Evolutionary conservation across 352 stramenopile genomes (phyloP).

Genomic region (Elongisporangium prolatum): DNA sequence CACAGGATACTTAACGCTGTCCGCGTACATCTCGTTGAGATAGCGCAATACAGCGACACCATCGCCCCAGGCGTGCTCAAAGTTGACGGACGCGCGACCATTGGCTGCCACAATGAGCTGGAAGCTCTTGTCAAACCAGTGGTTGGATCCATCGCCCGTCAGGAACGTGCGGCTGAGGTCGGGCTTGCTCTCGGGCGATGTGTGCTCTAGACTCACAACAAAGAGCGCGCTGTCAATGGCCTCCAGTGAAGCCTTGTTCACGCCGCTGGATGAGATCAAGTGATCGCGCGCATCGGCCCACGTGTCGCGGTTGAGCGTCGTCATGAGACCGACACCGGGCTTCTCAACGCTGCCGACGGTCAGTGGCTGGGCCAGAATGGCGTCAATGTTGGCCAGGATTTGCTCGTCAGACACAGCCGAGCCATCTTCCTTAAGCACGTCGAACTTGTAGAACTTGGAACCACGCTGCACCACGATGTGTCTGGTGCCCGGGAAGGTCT

Average conservation of each 20-base stretch:
- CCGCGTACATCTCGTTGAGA: constrained; percentile 85
- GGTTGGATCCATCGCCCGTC: constrained; percentile 77
- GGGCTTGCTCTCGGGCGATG: constrained; percentile 39
- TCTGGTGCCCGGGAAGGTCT: constrained; percentile 49
- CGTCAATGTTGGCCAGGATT: constrained; percentile 82
- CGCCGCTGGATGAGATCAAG: constrained; percentile 33
- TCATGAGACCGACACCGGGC: constrained; percentile 70
- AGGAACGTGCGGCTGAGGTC: constrained; percentile 79
- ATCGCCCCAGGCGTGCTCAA: constrained; percentile 90
- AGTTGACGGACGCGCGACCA: constrained; percentile 82
- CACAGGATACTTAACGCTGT: constrained; percentile 73
- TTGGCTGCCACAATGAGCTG: constrained; percentile 84
- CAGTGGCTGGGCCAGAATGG: constrained; percentile 71
- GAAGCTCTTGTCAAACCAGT: constrained; percentile 93
- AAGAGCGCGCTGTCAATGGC: constrained; percentile 87
- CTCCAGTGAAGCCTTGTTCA: constrained; percentile 69
- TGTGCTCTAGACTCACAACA: constrained; percentile 75
- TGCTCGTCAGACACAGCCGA: constrained; percentile 57
- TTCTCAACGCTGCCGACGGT: constrained; percentile 21
- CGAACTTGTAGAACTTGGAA: constrained; percentile 83
- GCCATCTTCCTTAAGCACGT: constrained; percentile 72
- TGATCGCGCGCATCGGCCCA: constrained; percentile 73
- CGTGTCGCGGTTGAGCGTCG: constrained; percentile 76
- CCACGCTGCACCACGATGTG: constrained; percentile 87
- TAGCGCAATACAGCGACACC: constrained; percentile 86